Evolutionary conservation across 352 stramenopile species (phyloP), one percentile per base, ranked within the genome.

Genomic region (Phytophthora megakarya): DNA sequence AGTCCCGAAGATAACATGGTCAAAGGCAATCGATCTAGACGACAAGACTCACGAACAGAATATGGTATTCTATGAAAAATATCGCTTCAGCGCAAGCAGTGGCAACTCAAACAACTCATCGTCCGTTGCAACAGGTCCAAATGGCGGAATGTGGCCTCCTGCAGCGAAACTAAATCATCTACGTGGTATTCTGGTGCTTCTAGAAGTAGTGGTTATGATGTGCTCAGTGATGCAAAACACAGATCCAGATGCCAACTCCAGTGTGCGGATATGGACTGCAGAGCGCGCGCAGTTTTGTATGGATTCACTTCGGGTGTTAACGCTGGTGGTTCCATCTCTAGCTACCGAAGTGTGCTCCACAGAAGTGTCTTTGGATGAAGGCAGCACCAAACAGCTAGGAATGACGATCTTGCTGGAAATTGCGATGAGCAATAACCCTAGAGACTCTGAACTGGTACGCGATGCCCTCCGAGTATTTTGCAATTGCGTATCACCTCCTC

Each of bases 41-140:
- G 86, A 95, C 70, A 95, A 95, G 54, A 77, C 80, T 0, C 84
- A 93, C 62, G 83, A 95, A 35, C 75, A 88, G 43, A 93, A 95
- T 16, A 63, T 95, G 44, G 69, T 89, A 3, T 92, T 95, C 53
- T 95, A 87, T 45, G 86, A 93, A 30, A 91, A 92, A 26, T 91
- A 92, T 50, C 83, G 85, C 18, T 92, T 89, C 59, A 93, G 81
- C 56, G 80, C 88, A 12, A 72, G 55, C 26, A 73, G 58, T 18
- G 62, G 73, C 10, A 81, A 77, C 32, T 72, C 58, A 2, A 75
- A 61, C 35, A 82, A 70, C 37, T 73, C 72, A n/a, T 93, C 80
- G 80, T 88, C 81, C 3, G 80, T 79, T 9, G 72, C 76, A 12
- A 74, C 63, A 21, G 83, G 73, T 9, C 72, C 80, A 30, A 76